phyloP scores from a whole-genome alignment of 2,329 filamentous ascomycete species.

The Colletotrichum musicola region DNA sequence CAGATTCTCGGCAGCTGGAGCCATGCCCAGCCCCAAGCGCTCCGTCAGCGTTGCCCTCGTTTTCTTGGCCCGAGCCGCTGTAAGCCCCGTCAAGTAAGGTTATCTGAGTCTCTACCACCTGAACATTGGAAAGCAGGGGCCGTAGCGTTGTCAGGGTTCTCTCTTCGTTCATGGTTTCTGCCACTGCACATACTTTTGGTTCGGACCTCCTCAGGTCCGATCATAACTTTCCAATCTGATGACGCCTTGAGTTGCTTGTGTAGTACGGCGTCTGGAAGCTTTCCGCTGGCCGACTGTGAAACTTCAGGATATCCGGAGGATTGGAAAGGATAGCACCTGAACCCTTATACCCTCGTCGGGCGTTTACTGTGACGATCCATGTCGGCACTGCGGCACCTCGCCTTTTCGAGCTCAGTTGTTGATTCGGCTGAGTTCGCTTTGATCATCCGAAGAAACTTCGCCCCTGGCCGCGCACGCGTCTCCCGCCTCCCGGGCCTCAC shows the following conservation, averaged over 20 bases:
- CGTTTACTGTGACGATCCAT: neutral
- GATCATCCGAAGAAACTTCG: constrained; percentile 17
- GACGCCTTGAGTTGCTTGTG: too few species aligned
- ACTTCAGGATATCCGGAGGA: neutral
- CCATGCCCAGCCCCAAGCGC: neutral
- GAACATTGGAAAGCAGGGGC: too few species aligned
- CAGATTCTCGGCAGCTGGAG: neutral
- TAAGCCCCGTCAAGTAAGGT: constrained; percentile 35
- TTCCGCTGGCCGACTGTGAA: too few species aligned
- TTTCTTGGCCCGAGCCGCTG: neutral
- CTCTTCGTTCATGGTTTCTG: too few species aligned
- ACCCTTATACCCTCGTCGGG: neutral
- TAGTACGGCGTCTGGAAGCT: too few species aligned
- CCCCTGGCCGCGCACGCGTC: neutral
- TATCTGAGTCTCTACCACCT: constrained; percentile 9
- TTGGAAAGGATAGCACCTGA: neutral
- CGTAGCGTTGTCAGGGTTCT: neutral
- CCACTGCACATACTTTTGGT: neutral
- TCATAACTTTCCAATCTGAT: neutral
- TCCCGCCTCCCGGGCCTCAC: constrained; percentile 10
- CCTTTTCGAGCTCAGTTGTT: neutral
- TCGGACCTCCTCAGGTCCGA: constrained; percentile 1
- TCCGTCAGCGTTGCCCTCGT: neutral
- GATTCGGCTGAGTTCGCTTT: constrained; percentile 2
- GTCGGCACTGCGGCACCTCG: neutral